Base-by-base conservation (phyloP, 768 basidiomycete species). In the Mycena albidolilacea region DNA sequence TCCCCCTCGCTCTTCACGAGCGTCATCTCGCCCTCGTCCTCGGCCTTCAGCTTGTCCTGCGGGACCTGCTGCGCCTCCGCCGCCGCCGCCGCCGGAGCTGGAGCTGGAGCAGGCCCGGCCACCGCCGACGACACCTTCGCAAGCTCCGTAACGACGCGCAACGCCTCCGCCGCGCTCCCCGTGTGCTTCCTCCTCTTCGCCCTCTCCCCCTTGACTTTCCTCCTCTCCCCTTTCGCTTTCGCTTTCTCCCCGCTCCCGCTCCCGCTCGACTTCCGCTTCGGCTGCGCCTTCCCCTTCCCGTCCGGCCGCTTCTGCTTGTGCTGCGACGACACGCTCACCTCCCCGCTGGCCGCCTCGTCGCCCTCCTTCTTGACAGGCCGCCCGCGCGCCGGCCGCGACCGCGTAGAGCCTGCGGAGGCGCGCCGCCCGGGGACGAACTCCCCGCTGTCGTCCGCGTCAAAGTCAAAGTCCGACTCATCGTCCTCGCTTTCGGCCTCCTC, bases 351-450 rank as follows among this genome's bases (percentile, higher is more conserved):
- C n/a, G 15, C 50, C 37, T 23, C 43, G 61, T 11, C 43, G 30
- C 30, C 30, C 30, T 30, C 30, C 30, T 30, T 30, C 30, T 30
- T 30, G 30, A 30, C 30, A 30, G 30, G 30, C 30, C 30, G 30
- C 30, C 30, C 30, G 30, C 30, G 30, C 2, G 30, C 30, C 30
- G 30, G 30, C 30, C 30, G 1, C 30, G 30, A 30, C 30, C 30
- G 30, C 30, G 30, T 3, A 3, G 3, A 30, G 30, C 30, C 30
- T 30, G 30, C 30, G 19, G 23, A 48, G 52, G n/a, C 35, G 19
- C 58, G n/a, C 44, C 67, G 69, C 67, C 73, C 74, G 7, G 68
- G 74, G 19, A 75, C 64, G 54, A 75, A 75, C 68, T 72, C 71
- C 6, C 67, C 72, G 64, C 67, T 69, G 64, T 65, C 63, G 48